phyloP scores from a whole-genome alignment of 805 yeast genomes.

The Cyberlindnera veronae region DNA sequence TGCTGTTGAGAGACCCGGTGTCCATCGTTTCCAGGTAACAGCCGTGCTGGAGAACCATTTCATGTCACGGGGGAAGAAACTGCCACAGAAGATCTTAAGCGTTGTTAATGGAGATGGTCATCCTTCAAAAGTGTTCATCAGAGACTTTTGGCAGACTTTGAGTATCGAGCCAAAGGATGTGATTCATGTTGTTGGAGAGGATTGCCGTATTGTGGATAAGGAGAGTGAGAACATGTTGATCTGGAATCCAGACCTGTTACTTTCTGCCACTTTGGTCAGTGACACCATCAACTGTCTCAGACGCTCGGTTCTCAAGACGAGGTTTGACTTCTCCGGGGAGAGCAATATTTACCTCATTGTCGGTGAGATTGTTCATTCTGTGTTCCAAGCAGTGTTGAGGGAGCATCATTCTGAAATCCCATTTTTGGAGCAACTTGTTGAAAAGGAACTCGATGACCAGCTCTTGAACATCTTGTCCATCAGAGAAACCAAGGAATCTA shows the following conservation, averaged over 20 bases:
- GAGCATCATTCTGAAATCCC: slow-evolving; percentile 30
- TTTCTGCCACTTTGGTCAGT: slow-evolving; percentile 81
- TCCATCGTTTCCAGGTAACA: slow-evolving; percentile 46
- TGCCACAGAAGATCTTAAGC: slow-evolving; percentile 50
- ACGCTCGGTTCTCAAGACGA: slow-evolving; percentile 56
- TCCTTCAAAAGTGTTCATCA: slow-evolving; percentile 42
- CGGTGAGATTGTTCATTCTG: slow-evolving; percentile 80
- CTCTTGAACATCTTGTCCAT: slow-evolving; percentile 53
- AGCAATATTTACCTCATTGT: slow-evolving; percentile 59
- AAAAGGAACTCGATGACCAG: slow-evolving; percentile 39
- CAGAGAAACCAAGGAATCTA: slow-evolving; percentile 43
- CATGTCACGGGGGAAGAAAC: slow-evolving; percentile 28
- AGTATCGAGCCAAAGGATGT: slow-evolving; percentile 50
- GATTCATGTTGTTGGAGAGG: slow-evolving; percentile 54
- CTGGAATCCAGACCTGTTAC: slow-evolving; percentile 77
- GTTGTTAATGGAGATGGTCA: slow-evolving; percentile 40
- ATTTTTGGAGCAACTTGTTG: slow-evolving; percentile 31
- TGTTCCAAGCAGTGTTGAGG: slow-evolving; percentile 54
- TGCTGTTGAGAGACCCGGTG: slow-evolving; percentile 43
- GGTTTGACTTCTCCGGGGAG: slow-evolving; percentile 62
- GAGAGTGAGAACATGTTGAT: slow-evolving; percentile 60
- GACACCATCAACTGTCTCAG: slow-evolving; percentile 73
- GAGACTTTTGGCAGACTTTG: slow-evolving; percentile 60
- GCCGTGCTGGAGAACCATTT: slow-evolving; percentile 32
- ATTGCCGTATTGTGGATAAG: slow-evolving; percentile 43